phyloP scores from a whole-genome alignment of 2,329 filamentous ascomycete species.

The Beauveria varroae region DNA sequence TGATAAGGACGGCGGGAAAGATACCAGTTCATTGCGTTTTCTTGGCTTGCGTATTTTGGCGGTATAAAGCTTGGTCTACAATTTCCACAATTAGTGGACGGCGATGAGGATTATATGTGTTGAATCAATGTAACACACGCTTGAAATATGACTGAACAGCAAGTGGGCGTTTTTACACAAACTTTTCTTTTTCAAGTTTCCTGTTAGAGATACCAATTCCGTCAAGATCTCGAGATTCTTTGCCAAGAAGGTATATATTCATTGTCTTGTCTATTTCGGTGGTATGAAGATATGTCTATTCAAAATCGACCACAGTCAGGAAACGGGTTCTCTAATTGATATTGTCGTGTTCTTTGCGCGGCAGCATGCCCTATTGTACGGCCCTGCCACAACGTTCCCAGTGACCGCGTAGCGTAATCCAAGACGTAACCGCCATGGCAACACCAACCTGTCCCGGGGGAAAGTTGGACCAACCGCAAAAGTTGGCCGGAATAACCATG shows the following conservation, averaged over 20 bases:
- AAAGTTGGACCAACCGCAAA: constrained; percentile 53
- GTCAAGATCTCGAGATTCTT: background rate
- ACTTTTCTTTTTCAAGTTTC: background rate
- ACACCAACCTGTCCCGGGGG: constrained; percentile 45
- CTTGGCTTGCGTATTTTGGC: background rate
- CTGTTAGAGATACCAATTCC: background rate
- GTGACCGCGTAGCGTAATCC: constrained; percentile 52
- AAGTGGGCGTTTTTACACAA: background rate
- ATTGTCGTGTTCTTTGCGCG: too few relatives aligned
- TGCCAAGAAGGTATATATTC: background rate
- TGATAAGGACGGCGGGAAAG: background rate
- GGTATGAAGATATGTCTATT: background rate
- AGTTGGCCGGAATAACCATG: constrained; percentile 50
- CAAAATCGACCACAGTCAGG: background rate
- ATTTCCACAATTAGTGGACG: background rate
- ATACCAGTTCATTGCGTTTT: background rate
- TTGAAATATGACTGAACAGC: background rate
- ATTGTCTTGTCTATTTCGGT: background rate
- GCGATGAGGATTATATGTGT: background rate
- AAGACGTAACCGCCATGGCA: constrained; percentile 53
- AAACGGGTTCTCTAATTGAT: background rate
- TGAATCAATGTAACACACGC: background rate
- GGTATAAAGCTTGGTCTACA: background rate
- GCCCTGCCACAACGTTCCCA: constrained; percentile 44
- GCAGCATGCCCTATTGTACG: background rate